Evolutionary conservation across 2,329 filamentous ascomycete genomes (phyloP).

Genomic region (Aspergillus flavus): DNA sequence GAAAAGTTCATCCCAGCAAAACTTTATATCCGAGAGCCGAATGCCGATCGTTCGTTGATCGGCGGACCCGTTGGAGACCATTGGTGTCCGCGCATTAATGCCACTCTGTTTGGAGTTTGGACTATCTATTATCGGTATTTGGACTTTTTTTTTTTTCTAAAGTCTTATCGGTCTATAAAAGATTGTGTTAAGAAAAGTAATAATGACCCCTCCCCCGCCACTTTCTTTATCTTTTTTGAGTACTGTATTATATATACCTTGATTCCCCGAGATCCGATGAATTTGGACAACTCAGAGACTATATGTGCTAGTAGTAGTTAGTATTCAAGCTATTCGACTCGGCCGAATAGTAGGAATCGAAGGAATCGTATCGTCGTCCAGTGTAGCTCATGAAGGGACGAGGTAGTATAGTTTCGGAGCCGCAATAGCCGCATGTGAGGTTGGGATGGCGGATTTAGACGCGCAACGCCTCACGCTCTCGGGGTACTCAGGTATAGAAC

Average conservation of each 20-base stretch:
- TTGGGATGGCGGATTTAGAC: not conserved
- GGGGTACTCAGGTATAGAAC: not conserved
- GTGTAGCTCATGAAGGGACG: not conserved
- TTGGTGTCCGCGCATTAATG: not conserved
- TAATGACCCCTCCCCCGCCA: not conserved
- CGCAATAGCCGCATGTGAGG: not conserved
- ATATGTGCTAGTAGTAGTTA: not conserved
- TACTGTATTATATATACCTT: not conserved
- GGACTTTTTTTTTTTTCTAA: not conserved
- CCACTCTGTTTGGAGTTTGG: not conserved
- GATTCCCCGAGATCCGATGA: not conserved
- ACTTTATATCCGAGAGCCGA: not conserved
- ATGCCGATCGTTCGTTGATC: constrained; percentile 1
- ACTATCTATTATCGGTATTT: not conserved
- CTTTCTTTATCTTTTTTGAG: not conserved
- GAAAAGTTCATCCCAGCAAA: not conserved
- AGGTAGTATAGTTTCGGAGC: not conserved
- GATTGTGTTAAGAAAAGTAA: not conserved
- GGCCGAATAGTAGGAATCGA: not conserved
- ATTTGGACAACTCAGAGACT: not conserved
- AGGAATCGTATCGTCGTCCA: not conserved
- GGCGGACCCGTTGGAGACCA: not conserved
- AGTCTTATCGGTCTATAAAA: not conserved
- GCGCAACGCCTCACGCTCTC: not conserved
- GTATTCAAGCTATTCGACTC: not conserved